Evolutionary conservation across 2,329 filamentous ascomycete genomes (phyloP).

Genomic region (Colletotrichum sojae): DNA sequence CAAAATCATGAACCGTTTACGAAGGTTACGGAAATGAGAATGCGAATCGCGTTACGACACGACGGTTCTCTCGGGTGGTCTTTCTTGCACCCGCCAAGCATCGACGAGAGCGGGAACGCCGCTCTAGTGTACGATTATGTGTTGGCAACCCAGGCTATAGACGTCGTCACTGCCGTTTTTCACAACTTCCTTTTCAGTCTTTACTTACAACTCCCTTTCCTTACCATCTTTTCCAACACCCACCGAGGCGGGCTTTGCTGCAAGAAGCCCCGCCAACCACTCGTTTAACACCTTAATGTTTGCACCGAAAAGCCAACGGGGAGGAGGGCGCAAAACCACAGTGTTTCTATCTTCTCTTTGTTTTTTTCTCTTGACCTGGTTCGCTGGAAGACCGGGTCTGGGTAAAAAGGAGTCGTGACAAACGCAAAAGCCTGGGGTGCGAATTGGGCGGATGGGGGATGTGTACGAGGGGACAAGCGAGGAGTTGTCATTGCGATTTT

Average conservation of each 20-base stretch:
- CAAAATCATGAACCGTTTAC: slow-evolving; percentile 26
- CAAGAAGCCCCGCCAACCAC: slow-evolving; percentile 9
- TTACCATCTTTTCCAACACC: background rate
- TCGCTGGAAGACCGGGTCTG: slow-evolving; percentile 34
- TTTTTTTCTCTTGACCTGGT: slow-evolving; percentile 14
- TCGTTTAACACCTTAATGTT: slow-evolving; percentile 34
- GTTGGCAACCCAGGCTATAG: slow-evolving; percentile 15
- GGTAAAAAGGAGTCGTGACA: slow-evolving; percentile 24
- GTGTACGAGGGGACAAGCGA: slow-evolving; percentile 1
- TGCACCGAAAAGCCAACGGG: slow-evolving; percentile 12
- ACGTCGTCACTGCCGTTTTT: slow-evolving; percentile 8
- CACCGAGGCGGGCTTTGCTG: slow-evolving; percentile 19
- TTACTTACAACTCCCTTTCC: background rate
- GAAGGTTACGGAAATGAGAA: slow-evolving; percentile 30
- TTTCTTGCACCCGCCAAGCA: background rate
- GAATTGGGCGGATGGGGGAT: background rate
- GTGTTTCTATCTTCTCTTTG: slow-evolving; percentile 5
- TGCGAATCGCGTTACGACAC: slow-evolving; percentile 6
- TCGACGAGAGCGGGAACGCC: background rate
- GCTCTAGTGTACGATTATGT: slow-evolving; percentile 36
- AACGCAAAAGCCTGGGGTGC: slow-evolving; percentile 2
- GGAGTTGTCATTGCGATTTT: slow-evolving; percentile 5
- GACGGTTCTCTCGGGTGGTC: slow-evolving; percentile 8
- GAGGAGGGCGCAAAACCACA: background rate
- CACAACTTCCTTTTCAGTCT: background rate